These are phyloP conservation scores for Spathaspora passalidarum DNA, from an alignment of 805 yeast species.

Conservation along the genomic window DNA sequence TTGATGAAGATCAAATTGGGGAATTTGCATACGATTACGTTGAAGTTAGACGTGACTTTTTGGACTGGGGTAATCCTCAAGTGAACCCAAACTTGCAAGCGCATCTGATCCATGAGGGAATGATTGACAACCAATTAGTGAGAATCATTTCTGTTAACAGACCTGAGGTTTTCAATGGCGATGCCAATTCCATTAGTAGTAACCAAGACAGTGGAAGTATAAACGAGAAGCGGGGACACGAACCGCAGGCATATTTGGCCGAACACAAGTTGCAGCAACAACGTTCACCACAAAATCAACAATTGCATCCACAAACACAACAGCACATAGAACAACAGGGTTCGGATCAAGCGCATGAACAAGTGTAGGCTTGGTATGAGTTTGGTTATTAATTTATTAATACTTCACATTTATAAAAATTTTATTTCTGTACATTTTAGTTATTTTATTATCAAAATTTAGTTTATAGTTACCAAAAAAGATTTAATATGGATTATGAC, in stretches of 20 bases:
- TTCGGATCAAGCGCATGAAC: not conserved
- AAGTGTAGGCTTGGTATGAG: not conserved
- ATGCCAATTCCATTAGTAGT: not conserved
- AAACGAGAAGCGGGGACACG: not conserved
- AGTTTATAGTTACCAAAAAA: not conserved
- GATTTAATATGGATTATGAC: not conserved
- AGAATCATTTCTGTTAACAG: not conserved
- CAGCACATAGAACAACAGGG: not conserved
- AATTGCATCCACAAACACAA: not conserved
- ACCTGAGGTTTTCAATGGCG: not conserved
- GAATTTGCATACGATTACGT: slow-evolving; percentile 99
- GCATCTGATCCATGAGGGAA: slow-evolving; percentile 3
- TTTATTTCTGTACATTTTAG: not conserved
- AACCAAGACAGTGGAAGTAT: not conserved
- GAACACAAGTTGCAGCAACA: not conserved
- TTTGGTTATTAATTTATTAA: not conserved
- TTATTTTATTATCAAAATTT: not conserved
- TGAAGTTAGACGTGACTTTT: slow-evolving; percentile 90
- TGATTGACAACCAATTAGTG: slow-evolving; percentile 1
- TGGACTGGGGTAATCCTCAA: slow-evolving; percentile 47
- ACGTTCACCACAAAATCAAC: not conserved
- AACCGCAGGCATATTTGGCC: not conserved
- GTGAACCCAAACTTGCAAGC: slow-evolving; percentile 13
- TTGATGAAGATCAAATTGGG: slow-evolving; percentile 96
- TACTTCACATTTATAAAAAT: not conserved